These are phyloP conservation scores for Yamadazyma triangularis DNA, from an alignment of 1,139 yeast species.

Conservation along the genomic window DNA sequence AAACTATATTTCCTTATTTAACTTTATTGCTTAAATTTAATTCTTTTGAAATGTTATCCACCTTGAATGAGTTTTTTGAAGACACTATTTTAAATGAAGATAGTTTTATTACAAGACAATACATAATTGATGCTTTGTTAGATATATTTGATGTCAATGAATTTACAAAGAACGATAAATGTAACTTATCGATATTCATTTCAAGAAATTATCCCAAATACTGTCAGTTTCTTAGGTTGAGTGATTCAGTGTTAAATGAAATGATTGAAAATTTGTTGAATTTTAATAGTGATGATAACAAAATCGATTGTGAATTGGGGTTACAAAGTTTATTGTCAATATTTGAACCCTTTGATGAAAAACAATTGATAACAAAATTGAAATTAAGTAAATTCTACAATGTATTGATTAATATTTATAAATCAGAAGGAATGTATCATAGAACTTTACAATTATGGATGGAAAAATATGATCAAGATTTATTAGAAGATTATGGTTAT, in stretches of 20 bases:
- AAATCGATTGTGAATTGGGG: conserved; percentile 68
- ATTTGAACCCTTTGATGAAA: conserved; percentile 53
- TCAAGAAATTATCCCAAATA: conserved; percentile 78
- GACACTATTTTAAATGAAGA: conserved; percentile 62
- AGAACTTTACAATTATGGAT: not conserved
- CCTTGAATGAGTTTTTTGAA: conserved; percentile 76
- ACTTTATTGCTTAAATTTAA: conserved; percentile 44
- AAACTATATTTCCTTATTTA: conserved; percentile 58
- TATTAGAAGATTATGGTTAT: conserved; percentile 19
- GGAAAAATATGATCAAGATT: conserved; percentile 42
- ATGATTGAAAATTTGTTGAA: conserved; percentile 50
- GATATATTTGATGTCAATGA: conserved; percentile 42
- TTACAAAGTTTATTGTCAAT: conserved; percentile 61
- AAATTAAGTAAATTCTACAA: conserved; percentile 50
- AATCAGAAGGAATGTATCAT: conserved; percentile 43
- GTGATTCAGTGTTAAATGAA: conserved; percentile 50
- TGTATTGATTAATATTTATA: conserved; percentile 57
- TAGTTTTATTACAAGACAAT: conserved; percentile 51
- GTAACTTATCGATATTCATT: conserved; percentile 59
- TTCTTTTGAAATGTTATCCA: conserved; percentile 55
- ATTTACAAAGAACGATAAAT: conserved; percentile 29
- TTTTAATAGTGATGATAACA: conserved; percentile 29
- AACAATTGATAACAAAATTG: conserved; percentile 45
- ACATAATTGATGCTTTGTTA: conserved; percentile 60
- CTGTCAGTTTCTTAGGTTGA: conserved; percentile 66